Evolutionary conservation across 179 eudicot genomes (phyloP).

Genomic region (Beta macrorhiza): DNA sequence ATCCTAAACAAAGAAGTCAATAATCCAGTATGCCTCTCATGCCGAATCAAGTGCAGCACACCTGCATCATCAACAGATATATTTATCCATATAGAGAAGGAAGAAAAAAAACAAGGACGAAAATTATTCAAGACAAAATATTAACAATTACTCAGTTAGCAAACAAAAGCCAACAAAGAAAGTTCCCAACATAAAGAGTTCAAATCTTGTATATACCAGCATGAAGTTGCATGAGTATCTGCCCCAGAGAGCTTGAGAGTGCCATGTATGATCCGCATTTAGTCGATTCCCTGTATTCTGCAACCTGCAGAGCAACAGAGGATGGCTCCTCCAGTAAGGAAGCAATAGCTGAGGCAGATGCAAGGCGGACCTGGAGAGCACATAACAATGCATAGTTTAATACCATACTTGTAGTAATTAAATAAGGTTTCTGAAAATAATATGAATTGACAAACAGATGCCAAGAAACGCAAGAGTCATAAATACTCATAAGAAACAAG

Average conservation of each 20-base stretch:
- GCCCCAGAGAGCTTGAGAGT: constrained; percentile 93
- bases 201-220: constrained; percentile 45
- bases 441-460: neutral
- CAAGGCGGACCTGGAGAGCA: constrained; percentile 64
- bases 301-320: constrained; percentile 85
- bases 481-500: neutral
- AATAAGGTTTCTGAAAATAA: neutral
- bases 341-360: constrained; percentile 77
- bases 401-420: constrained; percentile 2
- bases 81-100: neutral
- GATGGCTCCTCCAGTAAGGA: constrained; percentile 89
- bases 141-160: neutral
- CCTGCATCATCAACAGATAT: constrained; percentile 42
- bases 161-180: constrained; percentile 11
- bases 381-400: constrained; percentile 25
- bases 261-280: constrained; percentile 80
- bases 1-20: constrained; percentile 70
- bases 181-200: neutral
- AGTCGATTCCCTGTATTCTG: constrained; percentile 73
- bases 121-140: constrained; percentile 4
- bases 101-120: neutral
- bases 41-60: constrained; percentile 67
- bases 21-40: constrained; percentile 69
- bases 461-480: neutral
- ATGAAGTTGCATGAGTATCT: constrained; percentile 93